Evolutionary conservation across 2,329 filamentous ascomycete genomes (phyloP), one percentile per base, ranked within the genome.

Genomic region (Nothophoma quercina): DNA sequence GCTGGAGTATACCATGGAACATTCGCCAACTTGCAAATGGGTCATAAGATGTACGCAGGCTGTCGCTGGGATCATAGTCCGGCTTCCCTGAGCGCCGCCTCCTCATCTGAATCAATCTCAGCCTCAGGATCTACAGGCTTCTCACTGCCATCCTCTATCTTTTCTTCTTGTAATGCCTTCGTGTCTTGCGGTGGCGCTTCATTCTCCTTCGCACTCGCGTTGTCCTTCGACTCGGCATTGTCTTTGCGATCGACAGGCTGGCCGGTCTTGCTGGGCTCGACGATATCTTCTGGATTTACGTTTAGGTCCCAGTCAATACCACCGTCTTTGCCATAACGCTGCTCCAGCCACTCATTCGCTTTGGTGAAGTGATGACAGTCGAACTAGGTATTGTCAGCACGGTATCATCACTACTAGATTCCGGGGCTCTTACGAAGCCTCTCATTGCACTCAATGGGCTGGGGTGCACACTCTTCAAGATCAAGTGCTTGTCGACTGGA

Each of bases 401-500:
- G 22, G 25, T 7, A n/a, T n/a, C n/a, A n/a, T n/a, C n/a, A n/a
- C n/a, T n/a, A n/a, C n/a, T n/a, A n/a, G n/a, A 6, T 12, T 29
- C 6, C 7, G 28, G 22, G 15, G 13, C 23, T 80, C 83, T 78
- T 74, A 86, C 83, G 74, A 92, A 99, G 1, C 95, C 95, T 46
- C 85, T 83, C 12, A 81, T 77, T 4, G 93, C 95, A 76, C 91
- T 96, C 60, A 97, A 75, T n/a, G 95, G 95, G 73, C 91, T 96
- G 0, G 95, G 95, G 77, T 99, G 95, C 41, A 93, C 92, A 66
- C 87, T 89, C 76, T 89, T 87, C 60, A 99, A 79, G 29, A 99
- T 90, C 36, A 91, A 81, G 77, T 99, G 93, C 65, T 83, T 87
- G 59, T 84, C 81, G 42, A 76, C 79, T 68, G 95, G 88, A 44